These are phyloP conservation scores for Ceriops decandra DNA, from an alignment of 345 rosid species.

Conservation along the genomic window DNA sequence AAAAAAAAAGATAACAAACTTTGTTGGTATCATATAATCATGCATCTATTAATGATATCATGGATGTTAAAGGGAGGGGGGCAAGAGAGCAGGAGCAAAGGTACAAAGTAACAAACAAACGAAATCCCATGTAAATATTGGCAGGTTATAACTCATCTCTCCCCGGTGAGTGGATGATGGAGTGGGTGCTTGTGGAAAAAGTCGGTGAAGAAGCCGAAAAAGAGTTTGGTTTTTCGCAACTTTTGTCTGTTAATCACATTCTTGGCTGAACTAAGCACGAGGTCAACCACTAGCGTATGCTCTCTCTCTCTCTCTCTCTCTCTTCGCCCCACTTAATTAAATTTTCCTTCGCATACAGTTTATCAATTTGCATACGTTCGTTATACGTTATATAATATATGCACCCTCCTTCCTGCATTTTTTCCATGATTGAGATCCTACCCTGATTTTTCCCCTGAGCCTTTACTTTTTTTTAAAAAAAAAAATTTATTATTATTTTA, in stretches of 20 bases:
- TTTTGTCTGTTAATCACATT: conserved; percentile 23
- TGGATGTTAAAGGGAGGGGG: conserved; percentile 1
- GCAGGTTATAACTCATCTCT: not conserved
- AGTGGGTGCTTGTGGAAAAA: conserved; percentile 3
- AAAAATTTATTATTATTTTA: no score
- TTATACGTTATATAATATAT: not conserved
- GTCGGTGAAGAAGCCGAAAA: conserved; percentile 8
- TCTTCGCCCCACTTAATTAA: conserved; percentile 11
- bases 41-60: conserved; percentile 19
- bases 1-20: not conserved
- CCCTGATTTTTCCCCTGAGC: not conserved
- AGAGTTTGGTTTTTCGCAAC: not conserved
- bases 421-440: conserved; percentile 34
- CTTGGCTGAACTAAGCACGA: conserved; percentile 32
- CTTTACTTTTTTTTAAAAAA: no score
- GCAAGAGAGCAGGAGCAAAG: not conserved
- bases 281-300: conserved; percentile 32
- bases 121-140: conserved; percentile 2
- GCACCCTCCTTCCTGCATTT: conserved; percentile 9
- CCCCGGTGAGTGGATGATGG: not conserved
- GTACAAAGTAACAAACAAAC: conserved; percentile 11
- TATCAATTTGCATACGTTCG: not conserved
- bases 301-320: conserved; percentile 12
- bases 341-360: not conserved
- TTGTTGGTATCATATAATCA: conserved; percentile 7